These are phyloP conservation scores for Terfezia boudieri DNA, from an alignment of 495 filamentous ascomycete species.

Conservation along the genomic window DNA sequence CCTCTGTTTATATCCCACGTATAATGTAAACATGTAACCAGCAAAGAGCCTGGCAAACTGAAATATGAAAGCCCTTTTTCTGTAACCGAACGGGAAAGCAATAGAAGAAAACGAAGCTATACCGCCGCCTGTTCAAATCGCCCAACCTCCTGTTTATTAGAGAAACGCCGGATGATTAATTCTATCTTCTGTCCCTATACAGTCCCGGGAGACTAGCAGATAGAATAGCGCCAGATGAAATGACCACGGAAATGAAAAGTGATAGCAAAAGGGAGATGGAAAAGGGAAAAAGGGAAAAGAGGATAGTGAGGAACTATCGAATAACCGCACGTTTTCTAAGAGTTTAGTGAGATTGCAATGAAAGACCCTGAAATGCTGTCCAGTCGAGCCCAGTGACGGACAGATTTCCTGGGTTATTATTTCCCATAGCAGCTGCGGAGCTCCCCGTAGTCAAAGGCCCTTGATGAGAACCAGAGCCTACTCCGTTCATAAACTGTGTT, in stretches of 20 bases:
- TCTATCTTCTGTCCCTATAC: background rate
- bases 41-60: background rate
- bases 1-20: too few species aligned
- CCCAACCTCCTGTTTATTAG: background rate
- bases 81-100: background rate
- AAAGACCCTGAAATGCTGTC: conserved; percentile 17
- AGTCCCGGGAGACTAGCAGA: background rate
- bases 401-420: conserved; percentile 4
- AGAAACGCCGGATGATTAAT: background rate
- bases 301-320: background rate
- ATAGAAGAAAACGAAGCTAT: background rate
- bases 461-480: conserved; percentile 8
- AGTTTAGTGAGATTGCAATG: conserved; percentile 16
- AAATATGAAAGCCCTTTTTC: background rate
- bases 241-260: background rate
- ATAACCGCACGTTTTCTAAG: background rate
- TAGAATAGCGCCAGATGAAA: background rate
- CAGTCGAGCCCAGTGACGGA: background rate
- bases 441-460: conserved; percentile 6
- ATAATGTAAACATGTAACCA: too few species aligned
- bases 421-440: conserved; percentile 8
- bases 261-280: background rate
- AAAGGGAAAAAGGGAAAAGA: background rate
- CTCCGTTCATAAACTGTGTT: conserved; percentile 13
- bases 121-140: background rate